phyloP scores from a whole-genome alignment of 331 rosid species.

The Arachis monticola region DNA sequence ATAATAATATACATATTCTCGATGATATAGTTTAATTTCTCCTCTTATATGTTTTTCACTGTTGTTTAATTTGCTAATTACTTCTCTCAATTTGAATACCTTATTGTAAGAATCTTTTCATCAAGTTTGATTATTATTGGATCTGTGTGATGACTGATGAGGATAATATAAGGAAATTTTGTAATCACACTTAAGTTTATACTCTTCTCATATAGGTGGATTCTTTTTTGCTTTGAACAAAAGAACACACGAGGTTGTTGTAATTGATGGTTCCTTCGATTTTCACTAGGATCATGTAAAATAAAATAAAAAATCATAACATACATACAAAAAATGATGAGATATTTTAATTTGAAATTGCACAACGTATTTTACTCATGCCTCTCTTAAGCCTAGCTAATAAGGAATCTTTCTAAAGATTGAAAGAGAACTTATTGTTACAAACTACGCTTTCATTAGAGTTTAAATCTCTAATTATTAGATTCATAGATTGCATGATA shows the following conservation, averaged over 20 bases:
- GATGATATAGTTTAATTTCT: neutral
- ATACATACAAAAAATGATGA: neutral
- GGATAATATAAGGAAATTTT: neutral
- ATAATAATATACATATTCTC: slow-evolving; percentile 1
- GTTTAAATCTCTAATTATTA: too few species aligned
- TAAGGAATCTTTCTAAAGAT: too few species aligned
- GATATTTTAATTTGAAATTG: neutral
- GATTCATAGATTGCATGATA: neutral
- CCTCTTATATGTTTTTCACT: slow-evolving; percentile 28
- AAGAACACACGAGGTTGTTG: slow-evolving; percentile 19
- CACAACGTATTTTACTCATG: neutral
- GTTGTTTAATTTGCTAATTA: slow-evolving; percentile 25
- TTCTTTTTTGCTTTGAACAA: neutral
- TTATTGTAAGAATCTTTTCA: slow-evolving; percentile 32
- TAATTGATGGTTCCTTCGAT: slow-evolving; percentile 27
- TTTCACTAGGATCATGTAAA: slow-evolving; percentile 1
- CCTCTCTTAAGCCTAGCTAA: neutral
- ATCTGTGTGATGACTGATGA: slow-evolving; percentile 35
- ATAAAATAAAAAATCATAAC: slow-evolving; percentile 2
- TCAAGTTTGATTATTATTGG: slow-evolving; percentile 34
- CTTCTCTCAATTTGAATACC: slow-evolving; percentile 2
- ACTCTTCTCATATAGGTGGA: slow-evolving; percentile 23
- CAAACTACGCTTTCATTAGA: too few species aligned
- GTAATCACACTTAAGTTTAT: slow-evolving; percentile 36
- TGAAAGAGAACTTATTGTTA: too few species aligned